Percentiles rank a stretch among this genome's conserved stretches.
Conservation (phyloP, 2,329 filamentous ascomycete genomes). For the Colletotrichum spaethianum region DNA sequence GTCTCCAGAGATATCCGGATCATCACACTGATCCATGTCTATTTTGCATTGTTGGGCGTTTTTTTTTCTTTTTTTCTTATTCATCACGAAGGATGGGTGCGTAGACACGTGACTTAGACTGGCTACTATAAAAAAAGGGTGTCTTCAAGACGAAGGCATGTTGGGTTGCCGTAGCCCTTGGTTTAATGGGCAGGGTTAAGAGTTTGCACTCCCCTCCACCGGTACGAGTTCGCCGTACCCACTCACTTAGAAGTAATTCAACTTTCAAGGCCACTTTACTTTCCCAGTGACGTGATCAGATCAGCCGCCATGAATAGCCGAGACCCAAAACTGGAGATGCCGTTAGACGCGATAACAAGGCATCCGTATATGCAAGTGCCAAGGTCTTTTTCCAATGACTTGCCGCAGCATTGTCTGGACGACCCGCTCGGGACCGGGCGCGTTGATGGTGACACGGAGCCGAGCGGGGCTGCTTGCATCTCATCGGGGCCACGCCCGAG, state of each 20-base stretch:
- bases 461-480: not conserved
- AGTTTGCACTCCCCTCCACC: constrained; percentile 15
- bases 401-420: not conserved
- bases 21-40: constrained; percentile 27
- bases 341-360: not conserved
- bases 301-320: not conserved
- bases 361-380: not conserved
- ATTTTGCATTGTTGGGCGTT: constrained; percentile 39
- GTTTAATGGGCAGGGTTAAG: constrained; percentile 34
- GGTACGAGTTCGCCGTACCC: constrained; percentile 4
- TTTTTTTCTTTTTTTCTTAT: not conserved
- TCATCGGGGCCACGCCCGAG: not conserved
- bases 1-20: constrained; percentile 39
- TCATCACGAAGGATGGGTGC: not conserved
- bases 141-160: constrained; percentile 7
- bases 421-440: constrained; percentile 21
- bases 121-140: constrained; percentile 3
- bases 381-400: not conserved
- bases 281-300: not conserved
- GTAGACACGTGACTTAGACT: not conserved
- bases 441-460: constrained; percentile 12
- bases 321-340: not conserved
- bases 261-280: not conserved
- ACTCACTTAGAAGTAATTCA: constrained; percentile 23
- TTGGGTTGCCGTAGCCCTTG: constrained; percentile 15